phyloP scores from a whole-genome alignment of 108 stramenopile species.

The Stephanodiscus triporus region DNA sequence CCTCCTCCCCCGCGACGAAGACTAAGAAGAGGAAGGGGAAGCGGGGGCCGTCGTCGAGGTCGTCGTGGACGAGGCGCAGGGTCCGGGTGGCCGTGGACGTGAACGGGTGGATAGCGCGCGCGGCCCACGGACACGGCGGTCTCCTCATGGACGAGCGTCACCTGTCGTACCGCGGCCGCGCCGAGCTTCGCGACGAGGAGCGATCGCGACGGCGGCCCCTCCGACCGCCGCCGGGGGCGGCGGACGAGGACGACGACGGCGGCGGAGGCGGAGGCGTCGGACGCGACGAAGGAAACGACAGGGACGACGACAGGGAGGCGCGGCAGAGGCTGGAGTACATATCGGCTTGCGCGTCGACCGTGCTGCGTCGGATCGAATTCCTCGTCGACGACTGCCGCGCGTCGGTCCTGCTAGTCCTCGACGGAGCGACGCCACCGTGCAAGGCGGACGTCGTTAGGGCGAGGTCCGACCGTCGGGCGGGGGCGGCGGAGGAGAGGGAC shows the following conservation, averaged over 20 bases:
- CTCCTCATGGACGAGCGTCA: constrained; percentile 72
- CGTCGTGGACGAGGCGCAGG: constrained; percentile 34
- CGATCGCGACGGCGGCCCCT: constrained; percentile 4
- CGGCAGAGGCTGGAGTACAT: constrained; percentile 48
- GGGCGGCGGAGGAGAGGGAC: constrained; percentile 37
- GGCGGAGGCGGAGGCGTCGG: background rate
- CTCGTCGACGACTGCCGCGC: constrained; percentile 51
- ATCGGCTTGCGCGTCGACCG: constrained; percentile 46
- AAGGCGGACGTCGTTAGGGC: constrained; percentile 47
- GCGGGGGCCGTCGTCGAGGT: background rate
- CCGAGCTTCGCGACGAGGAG: constrained; percentile 42
- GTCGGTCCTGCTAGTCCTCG: constrained; percentile 75
- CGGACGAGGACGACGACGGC: background rate
- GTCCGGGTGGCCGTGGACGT: constrained; percentile 79
- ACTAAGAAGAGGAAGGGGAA: constrained; percentile 17
- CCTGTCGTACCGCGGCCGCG: constrained; percentile 75
- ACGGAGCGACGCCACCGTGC: constrained; percentile 77
- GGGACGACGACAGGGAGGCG: constrained; percentile 25
- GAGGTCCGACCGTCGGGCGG: constrained; percentile 19
- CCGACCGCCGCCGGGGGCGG: background rate
- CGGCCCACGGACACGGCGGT: constrained; percentile 59
- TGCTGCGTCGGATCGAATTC: constrained; percentile 52
- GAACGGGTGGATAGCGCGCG: constrained; percentile 68
- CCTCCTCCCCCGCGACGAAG: no score
- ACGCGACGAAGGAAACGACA: constrained; percentile 9